These are phyloP conservation scores for Bidens hawaiensis DNA, from an alignment of 140 eudicot species.

Conservation along the genomic window DNA sequence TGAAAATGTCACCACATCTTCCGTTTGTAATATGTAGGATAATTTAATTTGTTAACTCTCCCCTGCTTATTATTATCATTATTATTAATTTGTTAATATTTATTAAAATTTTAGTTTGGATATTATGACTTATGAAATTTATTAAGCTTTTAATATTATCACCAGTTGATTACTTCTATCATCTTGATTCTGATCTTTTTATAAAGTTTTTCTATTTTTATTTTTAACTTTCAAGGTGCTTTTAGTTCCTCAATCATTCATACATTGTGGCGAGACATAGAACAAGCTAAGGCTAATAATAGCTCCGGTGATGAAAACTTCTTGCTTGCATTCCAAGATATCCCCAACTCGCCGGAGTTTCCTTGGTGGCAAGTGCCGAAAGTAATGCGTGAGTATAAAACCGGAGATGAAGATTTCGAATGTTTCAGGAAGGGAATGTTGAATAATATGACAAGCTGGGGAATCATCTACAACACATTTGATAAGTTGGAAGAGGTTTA, in stretches of 20 bases:
- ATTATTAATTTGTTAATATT: no score
- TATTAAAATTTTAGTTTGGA: no score
- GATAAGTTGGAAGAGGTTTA: constrained; percentile 37
- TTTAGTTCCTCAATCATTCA: constrained; percentile 36
- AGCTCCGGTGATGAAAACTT: constrained; percentile 12
- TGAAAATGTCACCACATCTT: no score
- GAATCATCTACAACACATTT: constrained; percentile 48
- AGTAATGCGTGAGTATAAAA: constrained; percentile 16
- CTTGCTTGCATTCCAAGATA: constrained; percentile 13
- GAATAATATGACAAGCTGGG: constrained; percentile 38
- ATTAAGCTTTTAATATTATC: no score
- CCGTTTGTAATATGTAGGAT: no score
- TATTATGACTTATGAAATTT: no score
- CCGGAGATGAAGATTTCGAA: constrained; percentile 29
- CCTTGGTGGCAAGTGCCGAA: constrained; percentile 55
- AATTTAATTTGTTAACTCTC: no score
- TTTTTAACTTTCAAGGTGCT: no score
- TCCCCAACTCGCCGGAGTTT: constrained; percentile 44
- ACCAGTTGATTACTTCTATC: no score
- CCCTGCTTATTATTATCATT: no score
- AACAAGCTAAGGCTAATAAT: background rate
- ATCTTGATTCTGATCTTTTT: no score
- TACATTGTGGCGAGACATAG: constrained; percentile 34
- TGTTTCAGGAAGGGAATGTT: constrained; percentile 27
- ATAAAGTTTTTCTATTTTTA: no score